A percentile compares a stretch with the other conserved stretches of the same genome.
phyloP scores from a whole-genome alignment of 495 filamentous ascomycete species.

The Neurospora sp. region DNA sequence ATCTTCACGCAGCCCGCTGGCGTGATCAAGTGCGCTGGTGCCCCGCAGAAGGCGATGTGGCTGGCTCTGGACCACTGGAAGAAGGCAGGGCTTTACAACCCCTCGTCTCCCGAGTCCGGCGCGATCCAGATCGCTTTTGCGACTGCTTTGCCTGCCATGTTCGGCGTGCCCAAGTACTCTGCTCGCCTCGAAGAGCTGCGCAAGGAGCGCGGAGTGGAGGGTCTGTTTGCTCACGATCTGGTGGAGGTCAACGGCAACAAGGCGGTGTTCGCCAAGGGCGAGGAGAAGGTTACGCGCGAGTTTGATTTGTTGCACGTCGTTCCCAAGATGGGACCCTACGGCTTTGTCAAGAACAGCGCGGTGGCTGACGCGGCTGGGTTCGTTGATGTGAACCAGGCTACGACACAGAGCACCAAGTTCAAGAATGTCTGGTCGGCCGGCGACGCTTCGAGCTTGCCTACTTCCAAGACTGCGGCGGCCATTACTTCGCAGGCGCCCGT shows the following conservation, averaged over 20 bases:
- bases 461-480: slow-evolving; percentile 59
- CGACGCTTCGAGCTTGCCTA: slow-evolving; percentile 56
- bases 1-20: slow-evolving; percentile 62
- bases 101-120: slow-evolving; percentile 26
- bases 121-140: slow-evolving; percentile 54
- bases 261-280: slow-evolving; percentile 38
- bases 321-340: slow-evolving; percentile 53
- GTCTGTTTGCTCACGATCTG: slow-evolving; percentile 57
- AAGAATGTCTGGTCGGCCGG: slow-evolving; percentile 60
- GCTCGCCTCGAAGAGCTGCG: slow-evolving; percentile 51
- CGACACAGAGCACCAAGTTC: slow-evolving; percentile 51
- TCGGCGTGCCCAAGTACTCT: slow-evolving; percentile 60
- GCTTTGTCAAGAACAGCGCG: slow-evolving; percentile 46
- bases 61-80: slow-evolving; percentile 59
- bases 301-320: slow-evolving; percentile 54
- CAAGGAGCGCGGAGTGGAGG: slow-evolving; percentile 53
- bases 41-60: slow-evolving; percentile 65
- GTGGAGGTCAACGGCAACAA: slow-evolving; percentile 47
- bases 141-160: slow-evolving; percentile 53
- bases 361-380: slow-evolving; percentile 51
- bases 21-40: slow-evolving; percentile 58
- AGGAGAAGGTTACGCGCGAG: slow-evolving; percentile 35
- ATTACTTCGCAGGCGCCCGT: slow-evolving; percentile 55
- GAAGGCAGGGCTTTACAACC: slow-evolving; percentile 46
- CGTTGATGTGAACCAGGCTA: slow-evolving; percentile 54